Percentiles rank a stretch among this genome's conserved stretches.
These are phyloP conservation scores for Fraxinus paxiana DNA, from an alignment of 305 asterid genomes.

Conservation along the genomic window DNA sequence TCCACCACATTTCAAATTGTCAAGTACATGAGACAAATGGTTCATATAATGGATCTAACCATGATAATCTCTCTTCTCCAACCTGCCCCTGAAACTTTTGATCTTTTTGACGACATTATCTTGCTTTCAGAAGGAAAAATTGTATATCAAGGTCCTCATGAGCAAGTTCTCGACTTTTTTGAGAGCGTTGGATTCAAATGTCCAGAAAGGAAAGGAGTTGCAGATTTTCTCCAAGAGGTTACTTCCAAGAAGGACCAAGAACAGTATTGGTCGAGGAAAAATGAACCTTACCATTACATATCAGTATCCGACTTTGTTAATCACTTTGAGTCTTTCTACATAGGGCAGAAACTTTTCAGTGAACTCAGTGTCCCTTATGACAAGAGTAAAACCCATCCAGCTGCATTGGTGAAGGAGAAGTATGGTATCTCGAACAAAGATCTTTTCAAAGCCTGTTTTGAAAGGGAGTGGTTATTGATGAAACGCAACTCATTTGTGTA, in stretches of 20 bases:
- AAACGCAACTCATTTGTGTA: slow-evolving; percentile 43
- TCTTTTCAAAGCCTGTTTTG: slow-evolving; percentile 39
- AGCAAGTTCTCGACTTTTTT: slow-evolving; percentile 37
- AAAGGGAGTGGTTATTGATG: slow-evolving; percentile 47
- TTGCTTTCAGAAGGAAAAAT: slow-evolving; percentile 44
- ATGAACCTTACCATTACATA: slow-evolving; percentile 27
- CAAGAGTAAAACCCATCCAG: slow-evolving; percentile 36
- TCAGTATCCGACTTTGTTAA: slow-evolving; percentile 35
- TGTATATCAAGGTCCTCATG: slow-evolving; percentile 48
- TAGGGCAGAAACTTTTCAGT: slow-evolving; percentile 29
- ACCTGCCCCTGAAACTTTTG: slow-evolving; percentile 50
- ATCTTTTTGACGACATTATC: slow-evolving; percentile 45
- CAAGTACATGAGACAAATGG: slow-evolving; percentile 46
- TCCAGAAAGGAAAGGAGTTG: slow-evolving; percentile 48
- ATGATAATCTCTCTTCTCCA: slow-evolving; percentile 50
- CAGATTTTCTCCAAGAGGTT: slow-evolving; percentile 50
- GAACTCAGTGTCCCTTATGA: slow-evolving; percentile 37
- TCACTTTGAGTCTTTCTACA: slow-evolving; percentile 30
- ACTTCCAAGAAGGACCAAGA: slow-evolving; percentile 49
- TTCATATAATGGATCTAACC: slow-evolving; percentile 40
- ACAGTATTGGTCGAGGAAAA: slow-evolving; percentile 43
- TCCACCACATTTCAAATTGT: slow-evolving; percentile 49
- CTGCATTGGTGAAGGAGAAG: slow-evolving; percentile 38
- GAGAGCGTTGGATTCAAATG: slow-evolving; percentile 42
- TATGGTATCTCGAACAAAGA: slow-evolving; percentile 43